Percentiles rank a stretch among this genome's conserved stretches.
Evolutionary conservation across 2,329 filamentous ascomycete species (phyloP).

Genomic region (Magnaporthiopsis rhizophila): DNA sequence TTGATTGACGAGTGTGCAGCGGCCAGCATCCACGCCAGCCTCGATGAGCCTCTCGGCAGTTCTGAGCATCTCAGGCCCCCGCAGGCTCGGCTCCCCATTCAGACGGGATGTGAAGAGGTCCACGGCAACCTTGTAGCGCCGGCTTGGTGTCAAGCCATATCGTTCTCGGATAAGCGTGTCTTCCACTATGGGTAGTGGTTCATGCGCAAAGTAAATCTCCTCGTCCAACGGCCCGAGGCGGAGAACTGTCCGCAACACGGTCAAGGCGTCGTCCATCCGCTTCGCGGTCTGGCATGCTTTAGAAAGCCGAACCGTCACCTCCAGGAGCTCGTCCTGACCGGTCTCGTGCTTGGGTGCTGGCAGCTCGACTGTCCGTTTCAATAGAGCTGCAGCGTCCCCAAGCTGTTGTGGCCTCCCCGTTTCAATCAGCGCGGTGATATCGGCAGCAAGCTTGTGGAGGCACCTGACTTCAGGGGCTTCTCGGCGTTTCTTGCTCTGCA

Average conservation of each 20-base stretch:
- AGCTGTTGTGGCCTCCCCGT: background rate
- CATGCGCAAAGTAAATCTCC: conserved; percentile 25
- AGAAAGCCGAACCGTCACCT: conserved; percentile 22
- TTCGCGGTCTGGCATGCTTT: conserved; percentile 22
- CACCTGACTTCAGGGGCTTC: background rate
- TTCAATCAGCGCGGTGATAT: background rate
- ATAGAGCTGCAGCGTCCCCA: background rate
- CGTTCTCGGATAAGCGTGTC: conserved; percentile 15
- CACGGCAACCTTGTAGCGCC: conserved; percentile 1
- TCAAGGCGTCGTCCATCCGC: conserved; percentile 23
- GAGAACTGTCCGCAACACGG: conserved; percentile 21
- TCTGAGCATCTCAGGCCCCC: background rate
- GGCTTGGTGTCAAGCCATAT: background rate
- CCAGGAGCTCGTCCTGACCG: conserved; percentile 12
- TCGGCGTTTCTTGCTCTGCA: background rate
- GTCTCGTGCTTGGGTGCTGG: background rate
- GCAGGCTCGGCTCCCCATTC: background rate
- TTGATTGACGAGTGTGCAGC: background rate
- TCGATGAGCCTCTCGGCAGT: conserved; percentile 1
- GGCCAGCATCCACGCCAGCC: background rate
- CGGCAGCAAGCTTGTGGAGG: background rate
- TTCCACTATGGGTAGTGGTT: conserved; percentile 26
- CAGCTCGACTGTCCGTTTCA: background rate
- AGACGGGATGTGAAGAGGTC: conserved; percentile 10
- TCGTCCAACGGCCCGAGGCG: conserved; percentile 22